Conservation (phyloP, 805 yeast genomes). For the Clavispora santaluciae region DNA sequence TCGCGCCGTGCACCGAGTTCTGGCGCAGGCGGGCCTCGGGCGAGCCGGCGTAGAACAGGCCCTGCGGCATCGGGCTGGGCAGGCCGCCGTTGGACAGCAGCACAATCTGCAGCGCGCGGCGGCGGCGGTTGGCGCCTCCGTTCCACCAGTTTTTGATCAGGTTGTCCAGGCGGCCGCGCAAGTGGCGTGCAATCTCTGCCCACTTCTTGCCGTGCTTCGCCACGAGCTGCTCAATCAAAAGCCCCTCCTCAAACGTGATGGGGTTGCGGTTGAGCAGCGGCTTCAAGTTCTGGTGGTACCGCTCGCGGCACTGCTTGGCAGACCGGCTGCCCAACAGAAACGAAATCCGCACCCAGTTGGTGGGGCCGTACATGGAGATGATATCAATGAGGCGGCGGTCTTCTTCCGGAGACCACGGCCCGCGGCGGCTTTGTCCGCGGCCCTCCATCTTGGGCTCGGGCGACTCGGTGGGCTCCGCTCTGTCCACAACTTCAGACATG, state of each 20-base stretch:
- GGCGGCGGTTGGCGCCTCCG: slow-evolving; percentile 83
- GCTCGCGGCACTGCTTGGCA: slow-evolving; percentile 87
- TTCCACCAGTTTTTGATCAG: slow-evolving; percentile 97
- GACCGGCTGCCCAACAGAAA: slow-evolving; percentile 69
- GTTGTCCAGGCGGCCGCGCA: slow-evolving; percentile 84
- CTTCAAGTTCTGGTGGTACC: slow-evolving; percentile 87
- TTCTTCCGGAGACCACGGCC: slow-evolving; percentile 89
- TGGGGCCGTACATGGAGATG: slow-evolving; percentile 67
- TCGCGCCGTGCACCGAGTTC: not conserved
- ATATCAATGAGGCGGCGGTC: slow-evolving; percentile 68
- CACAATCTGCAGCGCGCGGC: slow-evolving; percentile 38
- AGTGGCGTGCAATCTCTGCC: slow-evolving; percentile 90
- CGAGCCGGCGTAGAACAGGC: not conserved
- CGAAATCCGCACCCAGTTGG: slow-evolving; percentile 86
- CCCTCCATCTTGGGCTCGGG: slow-evolving; percentile 1
- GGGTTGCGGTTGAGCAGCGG: slow-evolving; percentile 80
- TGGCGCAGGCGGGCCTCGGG: slow-evolving; percentile 2
- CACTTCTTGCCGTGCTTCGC: slow-evolving; percentile 78
- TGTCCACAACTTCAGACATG: not conserved
- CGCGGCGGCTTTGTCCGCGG: slow-evolving; percentile 43
- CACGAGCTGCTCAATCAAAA: slow-evolving; percentile 73
- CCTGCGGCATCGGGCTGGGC: slow-evolving; percentile 1
- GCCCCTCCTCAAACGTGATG: slow-evolving; percentile 80
- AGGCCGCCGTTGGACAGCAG: not conserved
- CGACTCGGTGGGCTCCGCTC: not conserved